Conservation (phyloP, 1,284 basidiomycete genomes). For the Tilletia indica region DNA sequence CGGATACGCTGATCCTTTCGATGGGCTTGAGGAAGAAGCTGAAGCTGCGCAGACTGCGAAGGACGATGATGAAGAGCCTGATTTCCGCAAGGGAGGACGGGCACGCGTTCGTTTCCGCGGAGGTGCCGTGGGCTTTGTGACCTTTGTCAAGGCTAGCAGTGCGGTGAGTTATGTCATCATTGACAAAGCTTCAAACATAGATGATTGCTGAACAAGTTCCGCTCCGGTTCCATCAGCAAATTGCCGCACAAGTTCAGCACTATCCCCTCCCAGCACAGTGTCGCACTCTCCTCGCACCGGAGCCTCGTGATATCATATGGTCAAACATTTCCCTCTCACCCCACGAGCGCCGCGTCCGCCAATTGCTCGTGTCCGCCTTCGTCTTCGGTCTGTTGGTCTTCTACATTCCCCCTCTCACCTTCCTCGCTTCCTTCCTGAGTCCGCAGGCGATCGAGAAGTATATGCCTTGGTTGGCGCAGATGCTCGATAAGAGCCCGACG, state of each 20-base stretch:
- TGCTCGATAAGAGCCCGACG: slow-evolving; percentile 77
- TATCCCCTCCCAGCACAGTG: slow-evolving; percentile 49
- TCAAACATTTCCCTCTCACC: slow-evolving; percentile 71
- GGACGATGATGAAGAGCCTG: slow-evolving; percentile 16
- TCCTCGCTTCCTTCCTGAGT: slow-evolving; percentile 78
- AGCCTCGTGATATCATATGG: slow-evolving; percentile 96
- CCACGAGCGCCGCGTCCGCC: slow-evolving; percentile 48
- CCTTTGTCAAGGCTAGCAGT: slow-evolving; percentile 5
- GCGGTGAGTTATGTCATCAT: not conserved
- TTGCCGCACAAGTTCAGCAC: slow-evolving; percentile 81
- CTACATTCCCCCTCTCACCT: slow-evolving; percentile 56
- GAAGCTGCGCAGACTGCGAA: slow-evolving; percentile 76
- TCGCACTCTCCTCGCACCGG: slow-evolving; percentile 66
- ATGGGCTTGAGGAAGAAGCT: slow-evolving; percentile 62
- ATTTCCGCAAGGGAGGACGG: slow-evolving; percentile 7
- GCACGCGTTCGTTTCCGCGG: not conserved
- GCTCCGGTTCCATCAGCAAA: slow-evolving; percentile 62
- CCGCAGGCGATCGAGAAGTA: slow-evolving; percentile 87
- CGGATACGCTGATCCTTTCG: slow-evolving; percentile 66
- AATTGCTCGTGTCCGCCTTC: slow-evolving; percentile 59
- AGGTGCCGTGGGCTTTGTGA: slow-evolving; percentile 19
- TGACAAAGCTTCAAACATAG: not conserved
- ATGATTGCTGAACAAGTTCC: not conserved
- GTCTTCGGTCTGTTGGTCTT: slow-evolving; percentile 66
- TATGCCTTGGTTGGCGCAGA: slow-evolving; percentile 72